Base-by-base conservation (phyloP, 257 asterid genomes). In the Sherardia arvensis region DNA sequence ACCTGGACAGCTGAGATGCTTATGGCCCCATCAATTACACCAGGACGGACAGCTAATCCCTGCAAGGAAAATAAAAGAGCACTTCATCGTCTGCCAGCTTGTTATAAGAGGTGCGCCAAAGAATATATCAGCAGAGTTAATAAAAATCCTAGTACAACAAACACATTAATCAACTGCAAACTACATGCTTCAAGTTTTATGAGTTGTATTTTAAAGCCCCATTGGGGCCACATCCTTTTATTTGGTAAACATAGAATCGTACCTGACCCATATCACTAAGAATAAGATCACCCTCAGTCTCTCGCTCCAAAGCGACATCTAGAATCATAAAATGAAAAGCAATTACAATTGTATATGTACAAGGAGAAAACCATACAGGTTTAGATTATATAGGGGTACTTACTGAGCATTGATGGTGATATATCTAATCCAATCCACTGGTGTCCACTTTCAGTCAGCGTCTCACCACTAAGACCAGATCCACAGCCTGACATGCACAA, bases 1-100 rank as follows among this genome's bases (percentile, higher is more conserved):
- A 91, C 99, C 97, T 92, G 99, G 72, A 92, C 95, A 66, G 99
- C 97, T 60, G 97, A 92, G 75, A 92, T 87, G 76, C 99, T 87
- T 61, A 92, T 87, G 69, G 97, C 99, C n/a, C 99, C 99, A 68
- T 92, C 99, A 62, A 90, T 66, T 62, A 89, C 93, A 62, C 99
- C 97, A 40, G 94, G 77, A 47, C 97, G 94, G 71, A 92, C 70
- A 30, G 88, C 96, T 71, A 92, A 78, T 28, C 97, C 99, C 99
- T 87, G 62, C 67, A 75, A 69, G 22, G 71, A 74, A 48, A 73
- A 60, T 53, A 70, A 34, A 62, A 32, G 53, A 21, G 59, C 36
- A 66, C 22, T 56, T 38, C 45, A 64, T 60, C 53, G 58, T 55
- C 22, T 26, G 30, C 54, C 57, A 63, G 8, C 4, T 33, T 32